Evolutionary conservation across 1,284 basidiomycete species (phyloP).

Genomic region (Ganoderma lingzhi): DNA sequence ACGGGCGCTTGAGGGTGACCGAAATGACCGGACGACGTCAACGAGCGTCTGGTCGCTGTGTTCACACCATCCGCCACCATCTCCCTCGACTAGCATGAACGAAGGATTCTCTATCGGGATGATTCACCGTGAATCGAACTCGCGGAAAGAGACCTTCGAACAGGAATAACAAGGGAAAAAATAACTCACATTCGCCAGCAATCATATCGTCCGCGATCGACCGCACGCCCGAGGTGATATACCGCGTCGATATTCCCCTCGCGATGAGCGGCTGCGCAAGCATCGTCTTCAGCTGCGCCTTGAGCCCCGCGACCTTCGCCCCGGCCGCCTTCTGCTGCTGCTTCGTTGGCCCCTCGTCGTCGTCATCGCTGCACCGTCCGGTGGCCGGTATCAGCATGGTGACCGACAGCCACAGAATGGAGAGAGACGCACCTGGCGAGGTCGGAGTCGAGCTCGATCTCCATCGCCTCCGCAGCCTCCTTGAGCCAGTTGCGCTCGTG

Average conservation of each 20-base stretch:
- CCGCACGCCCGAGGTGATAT: conserved; percentile 87
- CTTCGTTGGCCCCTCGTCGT: conserved; percentile 53
- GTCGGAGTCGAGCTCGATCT: conserved; percentile 90
- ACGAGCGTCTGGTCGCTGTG: conserved; percentile 1
- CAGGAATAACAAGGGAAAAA: background rate
- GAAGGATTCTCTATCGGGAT: background rate
- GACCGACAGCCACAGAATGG: no score
- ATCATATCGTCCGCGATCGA: conserved; percentile 87
- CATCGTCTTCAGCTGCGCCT: conserved; percentile 76
- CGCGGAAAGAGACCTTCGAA: background rate
- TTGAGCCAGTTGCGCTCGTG: conserved; percentile 94
- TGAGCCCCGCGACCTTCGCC: conserved; percentile 66
- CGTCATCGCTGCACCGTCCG: conserved; percentile 40
- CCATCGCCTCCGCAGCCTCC: conserved; percentile 93
- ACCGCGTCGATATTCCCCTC: conserved; percentile 83
- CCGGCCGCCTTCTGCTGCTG: conserved; percentile 57
- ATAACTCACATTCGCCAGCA: conserved; percentile 68
- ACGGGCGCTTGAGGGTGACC: background rate
- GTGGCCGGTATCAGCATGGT: background rate
- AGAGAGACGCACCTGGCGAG: conserved; percentile 53
- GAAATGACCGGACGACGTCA: conserved; percentile 9
- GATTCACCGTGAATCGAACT: background rate
- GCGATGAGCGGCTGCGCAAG: conserved; percentile 86
- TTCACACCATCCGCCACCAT: background rate
- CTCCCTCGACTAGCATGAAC: background rate